Evolutionary conservation across 306 rosid species (phyloP).

Genomic region (Prunus salicina): DNA sequence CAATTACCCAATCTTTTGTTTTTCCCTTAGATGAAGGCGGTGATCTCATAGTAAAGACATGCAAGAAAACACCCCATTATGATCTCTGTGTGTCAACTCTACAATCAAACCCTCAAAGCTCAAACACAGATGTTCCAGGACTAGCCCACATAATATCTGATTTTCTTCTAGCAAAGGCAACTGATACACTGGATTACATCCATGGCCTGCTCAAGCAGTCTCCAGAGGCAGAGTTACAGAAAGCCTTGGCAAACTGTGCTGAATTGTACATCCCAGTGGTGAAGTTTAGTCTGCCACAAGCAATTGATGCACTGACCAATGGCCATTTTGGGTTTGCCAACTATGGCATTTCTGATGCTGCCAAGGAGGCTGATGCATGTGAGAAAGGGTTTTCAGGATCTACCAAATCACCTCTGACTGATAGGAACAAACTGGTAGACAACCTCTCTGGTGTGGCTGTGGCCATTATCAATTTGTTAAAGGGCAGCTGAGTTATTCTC

Average conservation of each 20-base stretch:
- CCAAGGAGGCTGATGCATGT: slow-evolving; percentile 59
- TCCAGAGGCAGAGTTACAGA: slow-evolving; percentile 34
- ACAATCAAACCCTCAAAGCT: slow-evolving; percentile 28
- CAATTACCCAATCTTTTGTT: background rate
- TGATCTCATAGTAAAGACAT: slow-evolving; percentile 17
- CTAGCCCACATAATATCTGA: slow-evolving; percentile 22
- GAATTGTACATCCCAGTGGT: slow-evolving; percentile 75
- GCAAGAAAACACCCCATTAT: slow-evolving; percentile 29
- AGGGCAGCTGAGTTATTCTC: slow-evolving; percentile 27
- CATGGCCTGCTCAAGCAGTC: slow-evolving; percentile 21
- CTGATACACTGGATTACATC: slow-evolving; percentile 21
- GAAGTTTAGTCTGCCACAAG: slow-evolving; percentile 72
- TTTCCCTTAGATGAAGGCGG: background rate
- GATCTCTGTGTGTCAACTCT: slow-evolving; percentile 29
- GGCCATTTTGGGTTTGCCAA: slow-evolving; percentile 67
- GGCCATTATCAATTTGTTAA: slow-evolving; percentile 48
- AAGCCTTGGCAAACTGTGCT: slow-evolving; percentile 68
- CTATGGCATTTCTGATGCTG: slow-evolving; percentile 63
- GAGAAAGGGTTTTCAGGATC: slow-evolving; percentile 54
- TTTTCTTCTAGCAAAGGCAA: slow-evolving; percentile 20
- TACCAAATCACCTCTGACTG: slow-evolving; percentile 40
- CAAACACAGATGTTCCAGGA: slow-evolving; percentile 18
- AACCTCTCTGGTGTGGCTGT: slow-evolving; percentile 56
- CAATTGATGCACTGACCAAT: slow-evolving; percentile 59
- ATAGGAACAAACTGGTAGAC: slow-evolving; percentile 47